Evolutionary conservation across 805 yeast species (phyloP), one percentile per base, ranked within the genome.

Genomic region (Candida vartiovaarae): DNA sequence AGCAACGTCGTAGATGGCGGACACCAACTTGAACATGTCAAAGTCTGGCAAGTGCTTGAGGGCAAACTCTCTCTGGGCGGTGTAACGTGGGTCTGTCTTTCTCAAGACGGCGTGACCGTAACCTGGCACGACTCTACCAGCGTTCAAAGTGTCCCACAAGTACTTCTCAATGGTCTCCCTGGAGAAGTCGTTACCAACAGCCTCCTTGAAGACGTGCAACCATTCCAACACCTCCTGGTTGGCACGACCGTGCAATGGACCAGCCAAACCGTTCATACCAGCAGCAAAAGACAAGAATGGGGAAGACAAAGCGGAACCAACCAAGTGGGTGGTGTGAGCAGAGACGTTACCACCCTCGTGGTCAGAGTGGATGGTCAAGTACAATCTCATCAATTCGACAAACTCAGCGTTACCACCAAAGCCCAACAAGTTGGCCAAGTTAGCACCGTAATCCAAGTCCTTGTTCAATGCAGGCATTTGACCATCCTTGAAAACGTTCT

Each of bases 331-430:
- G 52, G 93, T 80, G 70, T 84, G 93, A 39, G 93, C 93, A 50
- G 88, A 80, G 48, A 84, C 93, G 62, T 84, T 84, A 66, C 93
- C 93, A 70, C 93, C 95, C 72, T 84, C 95, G 71, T 84, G 95
- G 64, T 84, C 95, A 44, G 88, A 77, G 72, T 84, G 95, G 62
- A 84, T 80, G 49, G 91, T 79, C 60, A 84, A 66, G 74, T 84
- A 84, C 54, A 85, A 71, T 70, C 95, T 80, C 80, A 84, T 78
- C 57, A 85, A 74, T 65, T 84, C 90, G 46, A 79, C 75, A 62
- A 84, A 84, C 62, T 82, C 88, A 54, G 72, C 71, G 68, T 80
- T 77, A 46, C 67, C 66, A 53, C 81, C 79, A 63, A 63, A 72
- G 55, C 79, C 76, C 47, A 80, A 66, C 45, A 78, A 65, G 55